phyloP scores from a whole-genome alignment of 2,329 filamentous ascomycete species.

The Teratosphaeria gauchensis region DNA sequence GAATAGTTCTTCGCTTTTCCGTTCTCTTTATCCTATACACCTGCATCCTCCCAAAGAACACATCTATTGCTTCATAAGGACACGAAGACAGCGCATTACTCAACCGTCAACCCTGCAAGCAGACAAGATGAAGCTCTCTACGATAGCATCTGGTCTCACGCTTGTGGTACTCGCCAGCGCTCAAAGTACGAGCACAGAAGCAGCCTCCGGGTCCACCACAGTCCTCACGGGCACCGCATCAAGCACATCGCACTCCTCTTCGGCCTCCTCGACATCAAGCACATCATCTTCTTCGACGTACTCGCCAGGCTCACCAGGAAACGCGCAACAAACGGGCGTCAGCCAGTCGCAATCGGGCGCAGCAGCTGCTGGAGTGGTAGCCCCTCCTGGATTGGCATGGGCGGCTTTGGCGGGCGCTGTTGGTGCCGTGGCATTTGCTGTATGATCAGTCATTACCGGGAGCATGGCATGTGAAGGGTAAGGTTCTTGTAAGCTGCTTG shows the following conservation, averaged over 20 bases:
- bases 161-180: neutral
- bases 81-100: neutral
- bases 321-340: neutral
- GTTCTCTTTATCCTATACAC: neutral
- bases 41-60: neutral
- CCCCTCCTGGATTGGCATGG: neutral
- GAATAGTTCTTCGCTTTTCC: neutral
- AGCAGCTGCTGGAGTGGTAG: neutral
- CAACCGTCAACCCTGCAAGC: neutral
- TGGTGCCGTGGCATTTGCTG: neutral
- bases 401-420: neutral
- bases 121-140: neutral
- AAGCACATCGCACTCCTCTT: neutral
- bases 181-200: neutral
- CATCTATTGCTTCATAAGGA: neutral
- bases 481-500: neutral
- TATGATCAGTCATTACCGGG: neutral
- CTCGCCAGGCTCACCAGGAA: neutral
- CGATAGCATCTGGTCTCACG: neutral
- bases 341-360: neutral
- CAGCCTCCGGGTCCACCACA: neutral
- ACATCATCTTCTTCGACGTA: neutral
- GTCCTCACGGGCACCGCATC: neutral
- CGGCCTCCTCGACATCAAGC: neutral
- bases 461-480: neutral